Conservation (phyloP, 2,329 filamentous ascomycete genomes). For the Catunica adiposa region DNA sequence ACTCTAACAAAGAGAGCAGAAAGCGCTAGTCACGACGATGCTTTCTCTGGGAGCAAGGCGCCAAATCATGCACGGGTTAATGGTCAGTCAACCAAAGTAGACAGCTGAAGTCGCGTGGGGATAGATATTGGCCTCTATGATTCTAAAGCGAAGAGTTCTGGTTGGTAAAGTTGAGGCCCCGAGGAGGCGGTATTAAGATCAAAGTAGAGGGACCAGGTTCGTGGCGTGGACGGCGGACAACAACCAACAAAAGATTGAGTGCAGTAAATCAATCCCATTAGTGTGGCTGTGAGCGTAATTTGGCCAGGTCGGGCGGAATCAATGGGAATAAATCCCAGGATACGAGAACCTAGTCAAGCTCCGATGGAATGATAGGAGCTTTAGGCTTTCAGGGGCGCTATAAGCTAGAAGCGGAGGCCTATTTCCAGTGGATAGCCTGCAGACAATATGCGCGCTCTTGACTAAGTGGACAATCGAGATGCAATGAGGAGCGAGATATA, state of each 20-base stretch:
- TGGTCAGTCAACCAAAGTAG: too few relatives aligned
- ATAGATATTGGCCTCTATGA: too few relatives aligned
- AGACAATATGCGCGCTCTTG: too few relatives aligned
- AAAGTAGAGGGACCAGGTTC: not conserved
- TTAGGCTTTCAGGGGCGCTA: not conserved
- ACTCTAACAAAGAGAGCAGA: not conserved
- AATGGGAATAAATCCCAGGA: not conserved
- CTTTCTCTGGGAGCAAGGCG: not conserved
- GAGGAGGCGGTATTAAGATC: not conserved
- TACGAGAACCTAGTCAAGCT: not conserved
- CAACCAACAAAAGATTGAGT: not conserved
- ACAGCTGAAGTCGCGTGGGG: too few relatives aligned
- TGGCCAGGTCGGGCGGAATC: not conserved
- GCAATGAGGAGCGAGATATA: too few relatives aligned
- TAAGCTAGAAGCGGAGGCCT: not conserved
- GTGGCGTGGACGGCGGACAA: not conserved
- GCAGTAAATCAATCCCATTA: slow-evolving; percentile 1
- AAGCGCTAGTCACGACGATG: not conserved
- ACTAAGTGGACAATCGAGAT: too few relatives aligned
- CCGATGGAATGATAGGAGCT: not conserved
- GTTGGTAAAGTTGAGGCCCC: not conserved
- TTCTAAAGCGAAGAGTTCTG: too few relatives aligned
- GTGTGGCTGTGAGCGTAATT: slow-evolving; percentile 3
- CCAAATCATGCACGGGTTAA: not conserved
- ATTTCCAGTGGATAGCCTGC: too few relatives aligned